Evolutionary conservation across 768 basidiomycete species (phyloP).

Genomic region (Royoungia palumana): DNA sequence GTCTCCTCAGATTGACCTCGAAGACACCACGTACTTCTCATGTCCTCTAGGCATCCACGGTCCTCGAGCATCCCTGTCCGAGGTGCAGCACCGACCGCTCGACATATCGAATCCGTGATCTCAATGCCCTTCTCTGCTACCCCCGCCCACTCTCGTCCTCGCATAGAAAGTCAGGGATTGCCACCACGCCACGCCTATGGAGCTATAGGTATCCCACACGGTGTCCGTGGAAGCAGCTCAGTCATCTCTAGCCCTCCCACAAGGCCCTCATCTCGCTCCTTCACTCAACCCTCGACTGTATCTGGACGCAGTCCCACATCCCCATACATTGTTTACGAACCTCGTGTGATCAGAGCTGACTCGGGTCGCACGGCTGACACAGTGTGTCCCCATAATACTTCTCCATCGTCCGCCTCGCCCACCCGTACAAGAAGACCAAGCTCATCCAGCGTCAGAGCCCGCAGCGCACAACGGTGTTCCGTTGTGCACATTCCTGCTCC

Average conservation of each 20-base stretch:
- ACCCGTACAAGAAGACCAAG: constrained; percentile 48
- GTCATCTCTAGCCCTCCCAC: constrained; percentile 35
- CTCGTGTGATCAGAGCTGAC: constrained; percentile 65
- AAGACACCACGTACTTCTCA: constrained; percentile 19
- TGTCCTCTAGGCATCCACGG: constrained; percentile 53
- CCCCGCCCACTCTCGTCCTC: constrained; percentile 39
- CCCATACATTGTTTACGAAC: constrained; percentile 47
- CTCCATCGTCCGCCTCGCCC: constrained; percentile 42
- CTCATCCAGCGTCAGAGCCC: constrained; percentile 30
- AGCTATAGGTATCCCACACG: constrained; percentile 38
- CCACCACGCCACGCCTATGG: constrained; percentile 28
- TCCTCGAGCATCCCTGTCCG: constrained; percentile 67
- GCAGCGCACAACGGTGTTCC: constrained; percentile 23
- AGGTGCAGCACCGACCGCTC: constrained; percentile 41
- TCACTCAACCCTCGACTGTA: constrained; percentile 34
- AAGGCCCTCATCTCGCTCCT: constrained; percentile 44
- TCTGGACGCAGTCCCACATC: constrained; percentile 30
- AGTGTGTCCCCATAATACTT: constrained; percentile 36
- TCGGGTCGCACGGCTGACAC: constrained; percentile 41
- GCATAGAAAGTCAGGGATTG: constrained; percentile 34
- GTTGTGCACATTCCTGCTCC: constrained; percentile 30
- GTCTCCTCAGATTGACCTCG: background rate
- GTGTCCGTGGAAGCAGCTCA: constrained; percentile 34
- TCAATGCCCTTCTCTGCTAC: constrained; percentile 51
- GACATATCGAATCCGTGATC: constrained; percentile 64